Conservation (phyloP, 2,329 filamentous ascomycete genomes). For the Microsporum ferrugineum region DNA sequence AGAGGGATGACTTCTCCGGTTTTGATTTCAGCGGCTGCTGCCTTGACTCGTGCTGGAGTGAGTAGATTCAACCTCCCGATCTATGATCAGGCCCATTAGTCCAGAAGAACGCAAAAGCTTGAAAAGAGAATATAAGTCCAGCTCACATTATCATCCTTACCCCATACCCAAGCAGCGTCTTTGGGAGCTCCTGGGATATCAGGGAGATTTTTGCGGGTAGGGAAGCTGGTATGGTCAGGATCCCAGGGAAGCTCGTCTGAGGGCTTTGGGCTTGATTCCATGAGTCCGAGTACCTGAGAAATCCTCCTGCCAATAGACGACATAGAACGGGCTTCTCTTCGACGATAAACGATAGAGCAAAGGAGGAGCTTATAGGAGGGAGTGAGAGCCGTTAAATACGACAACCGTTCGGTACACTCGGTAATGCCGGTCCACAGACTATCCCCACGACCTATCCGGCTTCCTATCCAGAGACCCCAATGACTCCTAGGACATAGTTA, state of each 20-base stretch:
- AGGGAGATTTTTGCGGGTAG: conserved; percentile 43
- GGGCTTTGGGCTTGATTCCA: conserved; percentile 17
- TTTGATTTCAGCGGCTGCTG: conserved; percentile 42
- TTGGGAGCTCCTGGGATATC: conserved; percentile 42
- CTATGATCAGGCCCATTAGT: conserved; percentile 10
- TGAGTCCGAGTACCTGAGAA: conserved; percentile 9
- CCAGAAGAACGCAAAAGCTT: neutral
- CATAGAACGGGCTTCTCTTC: neutral
- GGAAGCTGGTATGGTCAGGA: conserved; percentile 43
- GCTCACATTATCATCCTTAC: conserved; percentile 42
- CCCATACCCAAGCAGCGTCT: conserved; percentile 51
- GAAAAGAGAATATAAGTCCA: neutral
- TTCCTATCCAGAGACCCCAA: too few species aligned
- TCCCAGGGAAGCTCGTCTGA: conserved; percentile 39
- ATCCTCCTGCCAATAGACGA: conserved; percentile 8
- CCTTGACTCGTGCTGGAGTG: conserved; percentile 44
- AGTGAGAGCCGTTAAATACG: too few species aligned
- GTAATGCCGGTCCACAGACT: too few species aligned
- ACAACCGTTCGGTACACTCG: too few species aligned
- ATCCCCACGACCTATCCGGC: too few species aligned
- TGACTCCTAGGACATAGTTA: too few species aligned
- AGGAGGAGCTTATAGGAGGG: too few species aligned
- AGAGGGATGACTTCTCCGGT: conserved; percentile 47
- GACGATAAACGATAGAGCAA: too few species aligned
- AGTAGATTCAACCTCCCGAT: conserved; percentile 43